Base-by-base conservation (phyloP, 345 rosid genomes). In the Arabidopsis thaliana region DNA sequence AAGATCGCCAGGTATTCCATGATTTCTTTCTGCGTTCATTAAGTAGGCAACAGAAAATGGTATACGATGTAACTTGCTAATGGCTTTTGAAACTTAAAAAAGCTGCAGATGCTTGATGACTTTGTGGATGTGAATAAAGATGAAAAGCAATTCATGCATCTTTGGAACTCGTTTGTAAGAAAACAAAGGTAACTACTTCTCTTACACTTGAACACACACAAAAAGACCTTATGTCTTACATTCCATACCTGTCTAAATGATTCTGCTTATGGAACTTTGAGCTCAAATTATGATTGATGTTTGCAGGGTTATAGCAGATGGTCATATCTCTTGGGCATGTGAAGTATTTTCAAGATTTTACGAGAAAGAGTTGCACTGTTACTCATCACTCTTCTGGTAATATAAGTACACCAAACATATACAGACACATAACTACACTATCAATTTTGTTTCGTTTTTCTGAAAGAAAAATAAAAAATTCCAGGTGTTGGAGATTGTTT, bases 321-420 rank as follows among this genome's bases (percentile, higher is more conserved):
- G 97, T 59, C 99, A 93, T 32, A 85, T 96, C 52, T 84, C 98
- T 6, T 93, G 98, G 99, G 96, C 95, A 28, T 96, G 97, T 3
- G 98, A 93, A 74, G 97, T 95, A 5, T 91, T 96, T 80, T 83
- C 97, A 36, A 85, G 84, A 69, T 83, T 82, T 77, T 90, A 93
- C 71, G 81, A 88, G 51, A 82, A 69, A 59, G 84, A 86, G 38
- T 87, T 96, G 71, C 71, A 83, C 14, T 32, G 16, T 49, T 73
- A 82, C 59, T 84, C 94, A 13, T 62, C 89, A 33, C 86, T 89
- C 42, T 82, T 84, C 59, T 86, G 97, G 99, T 93, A 88, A 61
- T 42, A n/a, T 7, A 36, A 8, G 36, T 5, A 3, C 12, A 23
- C 34, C 11, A 22, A 22, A 41, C 16, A 13, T 13, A 16, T 44